Conservation (phyloP, 1,139 yeast genomes). For the Yamadazyma taylorii region DNA sequence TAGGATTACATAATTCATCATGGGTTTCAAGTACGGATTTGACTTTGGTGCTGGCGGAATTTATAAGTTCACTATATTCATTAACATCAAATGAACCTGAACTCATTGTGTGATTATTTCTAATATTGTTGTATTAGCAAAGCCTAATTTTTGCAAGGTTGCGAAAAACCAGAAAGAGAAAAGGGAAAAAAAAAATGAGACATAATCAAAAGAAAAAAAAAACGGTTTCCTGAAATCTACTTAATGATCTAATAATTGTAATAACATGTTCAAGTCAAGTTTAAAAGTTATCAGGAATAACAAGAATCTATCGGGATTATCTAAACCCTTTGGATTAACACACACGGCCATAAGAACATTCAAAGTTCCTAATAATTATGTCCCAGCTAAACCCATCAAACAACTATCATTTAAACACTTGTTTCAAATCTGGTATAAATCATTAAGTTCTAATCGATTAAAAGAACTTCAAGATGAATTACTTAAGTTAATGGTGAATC, state of each 20-base stretch:
- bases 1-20: slow-evolving; percentile 37
- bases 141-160: too few species aligned
- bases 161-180: too few species aligned
- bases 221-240: too few species aligned
- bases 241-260: too few species aligned
- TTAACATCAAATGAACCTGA: slow-evolving; percentile 6
- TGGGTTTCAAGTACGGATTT: slow-evolving; percentile 12
- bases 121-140: too few species aligned
- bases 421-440: slow-evolving; percentile 29
- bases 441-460: slow-evolving; percentile 29
- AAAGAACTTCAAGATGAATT: slow-evolving; percentile 35
- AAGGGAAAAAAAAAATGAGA: too few species aligned
- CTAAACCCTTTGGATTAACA: too few species aligned
- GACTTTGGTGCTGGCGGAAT: slow-evolving; percentile 21
- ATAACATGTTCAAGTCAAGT: too few species aligned
- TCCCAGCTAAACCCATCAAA: slow-evolving; percentile 4
- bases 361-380: slow-evolving; percentile 5
- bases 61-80: slow-evolving; percentile 17
- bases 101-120: too few species aligned
- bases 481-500: slow-evolving; percentile 37
- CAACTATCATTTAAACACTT: slow-evolving; percentile 9
- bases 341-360: slow-evolving; percentile 1
- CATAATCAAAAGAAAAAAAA: too few species aligned
- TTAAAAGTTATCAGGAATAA: too few species aligned
- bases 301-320: too few species aligned